These are phyloP conservation scores for Dioszegia crocea DNA, from an alignment of 768 basidiomycete genomes.

Conservation along the genomic window DNA sequence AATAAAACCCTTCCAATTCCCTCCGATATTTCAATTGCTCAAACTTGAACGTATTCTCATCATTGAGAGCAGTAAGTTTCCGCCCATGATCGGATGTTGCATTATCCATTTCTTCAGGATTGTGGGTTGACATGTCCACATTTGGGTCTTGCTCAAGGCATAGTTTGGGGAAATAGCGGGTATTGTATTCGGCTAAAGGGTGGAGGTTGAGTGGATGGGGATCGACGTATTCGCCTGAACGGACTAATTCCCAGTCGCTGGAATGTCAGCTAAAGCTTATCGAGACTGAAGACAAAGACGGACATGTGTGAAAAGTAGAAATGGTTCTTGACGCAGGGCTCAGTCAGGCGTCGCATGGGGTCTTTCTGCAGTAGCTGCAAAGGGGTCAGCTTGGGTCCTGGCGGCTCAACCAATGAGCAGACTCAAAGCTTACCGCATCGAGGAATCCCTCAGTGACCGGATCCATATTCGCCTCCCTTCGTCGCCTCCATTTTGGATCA, in stretches of 20 bases:
- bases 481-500: conserved; percentile 50
- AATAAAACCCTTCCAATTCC: conserved; percentile 28
- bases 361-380: conserved; percentile 82
- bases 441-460: conserved; percentile 92
- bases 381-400: background rate
- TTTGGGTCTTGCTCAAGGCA: conserved; percentile 88
- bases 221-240: conserved; percentile 70
- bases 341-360: conserved; percentile 82
- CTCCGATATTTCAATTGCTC: conserved; percentile 21
- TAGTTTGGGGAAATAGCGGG: conserved; percentile 94
- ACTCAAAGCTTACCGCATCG: conserved; percentile 66
- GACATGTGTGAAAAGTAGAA: conserved; percentile 94
- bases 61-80: conserved; percentile 25
- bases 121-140: conserved; percentile 57
- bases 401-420: background rate
- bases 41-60: conserved; percentile 26
- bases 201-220: conserved; percentile 53
- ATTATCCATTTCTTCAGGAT: background rate
- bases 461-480: conserved; percentile 87
- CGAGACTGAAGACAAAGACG: conserved; percentile 45
- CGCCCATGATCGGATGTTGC: background rate
- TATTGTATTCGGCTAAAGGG: conserved; percentile 79
- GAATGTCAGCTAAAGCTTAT: conserved; percentile 12
- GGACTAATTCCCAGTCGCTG: conserved; percentile 53
- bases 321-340: conserved; percentile 88